Evolutionary conservation across 148 eudicot genomes (phyloP), one percentile per base, ranked within the genome.

Genomic region (Pharnaceum exiguum): DNA sequence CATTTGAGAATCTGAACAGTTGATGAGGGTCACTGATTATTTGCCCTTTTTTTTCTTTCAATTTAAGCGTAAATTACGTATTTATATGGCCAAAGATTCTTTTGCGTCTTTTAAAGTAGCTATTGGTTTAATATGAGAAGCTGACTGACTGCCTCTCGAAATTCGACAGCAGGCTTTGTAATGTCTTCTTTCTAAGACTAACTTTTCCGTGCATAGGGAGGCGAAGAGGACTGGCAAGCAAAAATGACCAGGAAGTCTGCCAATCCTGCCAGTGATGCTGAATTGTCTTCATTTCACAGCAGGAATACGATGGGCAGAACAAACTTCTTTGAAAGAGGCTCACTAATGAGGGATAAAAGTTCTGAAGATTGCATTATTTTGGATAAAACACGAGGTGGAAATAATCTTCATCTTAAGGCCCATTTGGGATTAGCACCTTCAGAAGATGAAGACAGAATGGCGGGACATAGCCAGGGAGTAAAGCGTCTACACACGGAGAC

Each of bases 401-500:
- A 50, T 59, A 71, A 55, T 49, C n/a, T n/a, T n/a, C 56, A 49
- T 49, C 52, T 65, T 23, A 71, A 52, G 54, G 72, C 72, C 45
- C 66, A 25, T 53, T 54, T 76, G 62, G 43, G 74, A 53, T 59
- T 39, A 63, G 67, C 65, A 57, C 72, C 38, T 28, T 59, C 63
- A 33, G 83, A 76, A 57, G 93, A 78, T 46, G 94, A 79, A 39
- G 90, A 77, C 55, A 80, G 66, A 71, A 49, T 36, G 40, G 58
- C 57, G 28, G 84, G 65, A 52, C 73, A 66, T 59, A 63, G 55
- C 67, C 66, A 62, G 44, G 83, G 82, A 36, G 60, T 80, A 43
- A 94, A 86, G 71, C 84, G 85, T 49, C 49, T 65, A 15, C 84
- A 78, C 49, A 33, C 69, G 58, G 91, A 82, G 59, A 76, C 70